phyloP scores from a whole-genome alignment of 2,329 filamentous ascomycete genomes.

The Colletotrichum spinosum region DNA sequence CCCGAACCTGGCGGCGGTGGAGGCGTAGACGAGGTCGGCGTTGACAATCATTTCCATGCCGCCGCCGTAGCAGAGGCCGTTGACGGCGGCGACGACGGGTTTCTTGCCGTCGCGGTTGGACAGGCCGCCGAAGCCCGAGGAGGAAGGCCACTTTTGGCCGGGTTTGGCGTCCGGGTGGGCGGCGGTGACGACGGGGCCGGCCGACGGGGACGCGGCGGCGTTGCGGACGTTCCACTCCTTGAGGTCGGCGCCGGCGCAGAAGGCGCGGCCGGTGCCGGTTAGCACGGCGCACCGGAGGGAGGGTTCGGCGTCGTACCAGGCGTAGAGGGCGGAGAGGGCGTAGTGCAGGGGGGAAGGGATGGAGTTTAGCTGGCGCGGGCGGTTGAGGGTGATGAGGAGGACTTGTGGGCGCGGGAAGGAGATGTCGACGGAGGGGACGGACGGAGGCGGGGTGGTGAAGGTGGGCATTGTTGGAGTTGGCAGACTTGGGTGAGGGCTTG shows the following conservation, averaged over 20 bases:
- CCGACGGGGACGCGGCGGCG: constrained; percentile 33
- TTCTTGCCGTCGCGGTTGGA: constrained; percentile 77
- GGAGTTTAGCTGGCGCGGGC: constrained; percentile 68
- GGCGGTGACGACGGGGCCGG: constrained; percentile 4
- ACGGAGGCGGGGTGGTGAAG: constrained; percentile 20
- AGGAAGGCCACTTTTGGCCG: constrained; percentile 30
- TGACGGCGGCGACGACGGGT: constrained; percentile 81
- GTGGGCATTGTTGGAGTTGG: constrained; percentile 9
- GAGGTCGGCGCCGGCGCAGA: constrained; percentile 76
- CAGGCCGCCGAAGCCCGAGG: constrained; percentile 49
- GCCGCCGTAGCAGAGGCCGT: constrained; percentile 80
- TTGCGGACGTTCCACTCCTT: constrained; percentile 70
- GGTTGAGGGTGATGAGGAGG: constrained; percentile 70
- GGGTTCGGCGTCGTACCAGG: constrained; percentile 73
- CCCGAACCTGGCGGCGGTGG: constrained; percentile 68
- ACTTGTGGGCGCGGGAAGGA: constrained; percentile 66
- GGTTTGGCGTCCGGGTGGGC: constrained; percentile 12
- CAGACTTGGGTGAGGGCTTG: neutral
- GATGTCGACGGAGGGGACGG: constrained; percentile 42
- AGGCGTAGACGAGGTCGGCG: constrained; percentile 77
- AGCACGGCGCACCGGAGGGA: constrained; percentile 71
- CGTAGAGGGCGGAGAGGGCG: constrained; percentile 56
- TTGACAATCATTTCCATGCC: constrained; percentile 83
- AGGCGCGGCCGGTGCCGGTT: constrained; percentile 72
- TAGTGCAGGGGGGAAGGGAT: constrained; percentile 62